Evolutionary conservation across 768 basidiomycete species (phyloP), one percentile per base, ranked within the genome.

Genomic region (Mrakia gelida): DNA sequence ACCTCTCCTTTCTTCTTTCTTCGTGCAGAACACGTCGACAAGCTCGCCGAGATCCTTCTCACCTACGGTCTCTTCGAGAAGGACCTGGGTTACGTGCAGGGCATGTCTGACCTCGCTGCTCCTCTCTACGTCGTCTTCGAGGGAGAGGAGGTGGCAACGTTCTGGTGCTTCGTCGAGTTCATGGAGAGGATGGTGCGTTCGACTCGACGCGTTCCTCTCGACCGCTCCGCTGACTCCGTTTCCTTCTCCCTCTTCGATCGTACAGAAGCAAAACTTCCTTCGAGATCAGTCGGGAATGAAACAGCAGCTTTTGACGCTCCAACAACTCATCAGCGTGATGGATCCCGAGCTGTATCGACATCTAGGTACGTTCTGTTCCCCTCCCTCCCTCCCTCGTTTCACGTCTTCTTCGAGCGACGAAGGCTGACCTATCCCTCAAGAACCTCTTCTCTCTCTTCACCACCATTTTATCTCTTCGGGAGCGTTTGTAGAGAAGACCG

Each of bases 201-300:
- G 3, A 13, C 4, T 52, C 18, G 16, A 18, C 49, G 15, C 49
- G 15, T 93, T 45, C 77, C 90, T 86, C 10, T 15, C n/a, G 21
- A 34, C 28, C 18, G 4, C 16, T 21, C 21, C 49, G 49, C 74
- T 54, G 49, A 16, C 26, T 43, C 1, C 30, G 5, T 32, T 54
- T 26, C 49, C 26, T 49, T 16, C 59, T 63, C 2, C 10, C 54
- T n/a, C 28, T 59, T 21, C 43, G 28, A 9, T 61, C 32, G 21
- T 28, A 21, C 82, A 97, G 95, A 93, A 95, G 86, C 89, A 91
- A 82, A 98, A 99, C 84, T 99, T 99, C 84, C 87, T 94, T 56
- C 89, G 94, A 9, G 97, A 99, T 82, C 97, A 99, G 83, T 93
- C 92, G 79, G 97, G 97, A 5, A 99, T 99, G 97, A 95, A 94